Evolutionary conservation across 108 stramenopile species (phyloP), one percentile per base, ranked within the genome.

Genomic region (Skeletonema menzelii): DNA sequence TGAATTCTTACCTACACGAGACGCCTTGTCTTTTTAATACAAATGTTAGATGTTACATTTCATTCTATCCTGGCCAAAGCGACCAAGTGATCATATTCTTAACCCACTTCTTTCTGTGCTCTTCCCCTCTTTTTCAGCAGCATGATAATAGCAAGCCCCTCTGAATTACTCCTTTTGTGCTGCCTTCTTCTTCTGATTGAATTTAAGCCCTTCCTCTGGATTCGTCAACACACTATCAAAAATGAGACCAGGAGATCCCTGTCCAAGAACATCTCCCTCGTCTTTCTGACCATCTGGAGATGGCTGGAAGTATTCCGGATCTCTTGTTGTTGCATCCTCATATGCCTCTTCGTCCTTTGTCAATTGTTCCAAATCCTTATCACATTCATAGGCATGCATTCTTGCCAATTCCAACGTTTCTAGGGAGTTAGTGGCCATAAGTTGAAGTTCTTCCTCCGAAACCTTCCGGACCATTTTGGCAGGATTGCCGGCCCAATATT

Each of bases 401-500:
- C 61, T 70, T 40, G 92, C 95, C 40, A 94, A 67, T 58, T 83
- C 88, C 22, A 83, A 56, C 0, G 79, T 83, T 31, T 88, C 80
- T 56, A 77, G 59, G 34, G 83, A 80, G 13, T 79, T 67, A 60
- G 83, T 80, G 10, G 80, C 53, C 70, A 87, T 82, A 8, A 56
- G 31, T 8, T 81, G 79, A 40, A 85, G 73, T 56, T 96, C 95
- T 31, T 91, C 90, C 26, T 82, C 83, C 3, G 94, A 91, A 24
- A 97, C 65, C 19, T 79, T 84, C 53, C 98, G 90, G 10, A 95
- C 82, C 74, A 85, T 91, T 64, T 94, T 96, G 42, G 97, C 98
- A 20, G 98, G 98, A 24, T 86, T 65, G 15, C 98, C 98, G 2
- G 84, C 82, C 95, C 97, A 98, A 37, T 94, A 76, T 72, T 99